Base-by-base conservation (phyloP, 2,329 filamentous ascomycete species). In the Penicillium digitatum region DNA sequence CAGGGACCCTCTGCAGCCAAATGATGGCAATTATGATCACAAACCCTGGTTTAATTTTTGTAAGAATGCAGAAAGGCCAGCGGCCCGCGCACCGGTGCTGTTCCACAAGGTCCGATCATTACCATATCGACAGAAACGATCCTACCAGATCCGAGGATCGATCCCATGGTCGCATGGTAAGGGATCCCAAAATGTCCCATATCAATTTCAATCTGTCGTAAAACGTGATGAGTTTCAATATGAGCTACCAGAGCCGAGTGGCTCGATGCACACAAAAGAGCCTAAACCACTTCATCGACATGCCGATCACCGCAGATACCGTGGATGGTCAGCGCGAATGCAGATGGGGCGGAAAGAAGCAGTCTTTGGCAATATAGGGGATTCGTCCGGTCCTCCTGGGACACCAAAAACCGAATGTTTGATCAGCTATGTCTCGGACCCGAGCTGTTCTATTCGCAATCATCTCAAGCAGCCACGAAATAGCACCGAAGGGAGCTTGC, bases 251-350 rank as follows among this genome's bases (percentile, higher is more conserved):
- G 27, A 51, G 9, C 16, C 47, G 3, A 51, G 10, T 11, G 7
- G 7, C 20, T 6, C 39, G 4, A 37, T 27, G 8, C 10, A 11
- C 2, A 39, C 20, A 9, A 10, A 44, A 14, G 5, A 22, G 2
- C 10, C 26, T 7, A n/a, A 18, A 11, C 12, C 12, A 29, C 8
- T 31, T 16, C 24, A 45, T 20, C 46, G 18, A 9, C 31, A 52
- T 32, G 27, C 40, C 40, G 22, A 56, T 32, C 57, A 62, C 12
- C 64, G 64, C 18, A 73, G 61, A 46, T 71, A 72, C 52, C 66
- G 68, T 49, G 57, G 61, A 27, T 76, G 72, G 73, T 71, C 71
- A 24, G 67, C 73, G 26, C 61, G 63, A 24, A 72, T 76, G 71
- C 68, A 74, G 52, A 42, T 73, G 7, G 64, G 68, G 18, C 56